Evolutionary conservation across 768 basidiomycete genomes (phyloP).

Genomic region (Sporobolomyces pararoseus): DNA sequence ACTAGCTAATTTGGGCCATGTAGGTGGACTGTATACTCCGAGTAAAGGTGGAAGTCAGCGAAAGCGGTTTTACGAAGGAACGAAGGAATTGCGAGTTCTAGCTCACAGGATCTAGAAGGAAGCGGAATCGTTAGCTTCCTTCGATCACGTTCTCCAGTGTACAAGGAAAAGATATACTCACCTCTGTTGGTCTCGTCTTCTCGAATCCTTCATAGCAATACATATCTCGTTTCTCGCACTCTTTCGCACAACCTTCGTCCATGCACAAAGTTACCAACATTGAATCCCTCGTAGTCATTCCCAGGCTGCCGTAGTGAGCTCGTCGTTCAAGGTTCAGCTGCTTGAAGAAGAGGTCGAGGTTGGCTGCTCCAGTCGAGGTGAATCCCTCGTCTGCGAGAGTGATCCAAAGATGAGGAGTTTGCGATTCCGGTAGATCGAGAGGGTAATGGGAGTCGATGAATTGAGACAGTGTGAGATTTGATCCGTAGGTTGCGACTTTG

Average conservation of each 20-base stretch:
- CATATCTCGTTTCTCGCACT: constrained; percentile 15
- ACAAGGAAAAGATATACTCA: neutral
- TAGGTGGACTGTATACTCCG: constrained; percentile 4
- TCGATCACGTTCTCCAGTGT: too few species aligned
- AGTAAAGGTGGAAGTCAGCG: too few species aligned
- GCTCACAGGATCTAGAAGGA: constrained; percentile 7
- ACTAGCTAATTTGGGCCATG: constrained; percentile 38
- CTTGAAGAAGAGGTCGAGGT: constrained; percentile 21
- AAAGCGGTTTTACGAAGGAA: neutral
- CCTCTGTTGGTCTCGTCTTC: neutral
- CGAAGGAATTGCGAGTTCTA: neutral
- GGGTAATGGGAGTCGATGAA: constrained; percentile 28
- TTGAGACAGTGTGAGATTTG: constrained; percentile 4
- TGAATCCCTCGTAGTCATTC: constrained; percentile 11
- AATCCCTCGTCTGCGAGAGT: constrained; percentile 23
- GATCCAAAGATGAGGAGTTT: constrained; percentile 34
- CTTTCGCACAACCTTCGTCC: constrained; percentile 20
- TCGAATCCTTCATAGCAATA: constrained; percentile 17
- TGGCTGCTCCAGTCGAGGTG: constrained; percentile 22
- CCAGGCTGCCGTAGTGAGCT: neutral
- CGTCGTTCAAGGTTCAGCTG: constrained; percentile 26
- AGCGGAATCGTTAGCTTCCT: too few species aligned
- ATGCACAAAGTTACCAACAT: constrained; percentile 30
- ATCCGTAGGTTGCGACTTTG: neutral
- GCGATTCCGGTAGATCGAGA: neutral